Base-by-base conservation (phyloP, 1,284 basidiomycete species). In the Inonotus obliquus region DNA sequence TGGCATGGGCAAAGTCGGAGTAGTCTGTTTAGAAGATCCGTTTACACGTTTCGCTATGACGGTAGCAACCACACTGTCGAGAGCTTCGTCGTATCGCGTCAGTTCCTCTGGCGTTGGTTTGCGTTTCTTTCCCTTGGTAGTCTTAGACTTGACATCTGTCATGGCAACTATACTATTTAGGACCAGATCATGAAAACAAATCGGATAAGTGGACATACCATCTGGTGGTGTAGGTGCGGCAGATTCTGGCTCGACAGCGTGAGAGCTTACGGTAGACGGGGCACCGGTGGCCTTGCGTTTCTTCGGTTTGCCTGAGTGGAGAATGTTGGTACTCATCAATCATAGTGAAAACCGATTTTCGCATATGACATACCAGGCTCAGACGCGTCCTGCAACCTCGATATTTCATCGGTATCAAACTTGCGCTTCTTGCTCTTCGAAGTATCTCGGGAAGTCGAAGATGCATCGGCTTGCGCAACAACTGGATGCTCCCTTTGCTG, bases 21-120 rank as follows among this genome's bases (percentile, higher is more conserved):
- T 17, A 57, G 25, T 27, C 7, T 39, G 37, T 39, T 37, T 57
- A 19, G 54, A 57, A 17, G 41, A 47, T 44, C 6, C 55, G 23
- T 27, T 47, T 35, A 35, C 47, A 45, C 47, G 45, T 48, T 55
- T 60, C 38, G 44, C 39, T 14, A 55, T 2, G 9, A 55, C 37
- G 25, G 38, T 13, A 3, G 41, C 54, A 48, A 60, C 37, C 25
- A 49, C 45, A 19, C 37, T 52, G 35, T 55, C 59, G 29, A 60
- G 41, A 11, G 52, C 59, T 32, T 21, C 29, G 4, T 54, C 52
- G 11, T 25, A 29, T n/a, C n/a, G 41, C 27, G 41, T 19, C 6
- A 19, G 44, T 25, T n/a, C 37, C 13, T 41, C 17, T 25, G 27
- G 17, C 2, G 59, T 23, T 37, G n/a, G 29, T 39, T 54, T 35